phyloP scores from a whole-genome alignment of 2,329 filamentous ascomycete species.

The Beauveria scarabaeidicola region DNA sequence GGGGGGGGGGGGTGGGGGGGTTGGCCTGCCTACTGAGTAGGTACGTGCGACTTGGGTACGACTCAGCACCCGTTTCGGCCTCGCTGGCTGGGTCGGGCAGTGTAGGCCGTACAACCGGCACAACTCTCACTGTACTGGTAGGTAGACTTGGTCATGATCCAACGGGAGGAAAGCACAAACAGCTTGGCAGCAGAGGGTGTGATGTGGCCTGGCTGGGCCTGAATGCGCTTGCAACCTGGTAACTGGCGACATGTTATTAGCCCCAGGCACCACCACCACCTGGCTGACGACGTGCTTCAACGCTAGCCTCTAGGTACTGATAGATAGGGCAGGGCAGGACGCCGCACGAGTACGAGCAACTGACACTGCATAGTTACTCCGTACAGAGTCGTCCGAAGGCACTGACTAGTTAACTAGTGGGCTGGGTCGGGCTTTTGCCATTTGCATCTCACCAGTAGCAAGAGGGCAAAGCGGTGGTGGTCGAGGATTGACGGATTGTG shows the following conservation, averaged over 20 bases:
- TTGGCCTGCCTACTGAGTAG: not conserved
- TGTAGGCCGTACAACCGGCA: not conserved
- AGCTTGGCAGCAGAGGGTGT: not conserved
- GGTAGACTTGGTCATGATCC: not conserved
- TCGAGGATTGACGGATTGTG: not conserved
- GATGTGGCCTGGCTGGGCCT: not conserved
- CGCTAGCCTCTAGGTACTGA: too few relatives aligned
- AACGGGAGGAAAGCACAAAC: not conserved
- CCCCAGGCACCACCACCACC: conserved; percentile 1
- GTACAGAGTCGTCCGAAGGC: conserved; percentile 8
- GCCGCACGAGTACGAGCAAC: not conserved
- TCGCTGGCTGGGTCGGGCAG: not conserved
- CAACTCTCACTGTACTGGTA: not conserved
- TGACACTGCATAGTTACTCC: not conserved
- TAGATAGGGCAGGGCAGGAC: too few relatives aligned
- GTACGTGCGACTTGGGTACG: not conserved
- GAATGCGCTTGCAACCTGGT: not conserved
- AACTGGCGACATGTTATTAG: not conserved
- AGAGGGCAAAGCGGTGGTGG: not conserved
- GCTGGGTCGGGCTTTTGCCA: not conserved
- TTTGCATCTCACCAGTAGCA: not conserved
- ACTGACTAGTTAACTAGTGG: not conserved
- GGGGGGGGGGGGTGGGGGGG: too few relatives aligned
- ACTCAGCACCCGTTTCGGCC: not conserved
- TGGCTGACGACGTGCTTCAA: not conserved